Conservation (phyloP, 345 rosid genomes). For the Eucalyptus grandis region DNA sequence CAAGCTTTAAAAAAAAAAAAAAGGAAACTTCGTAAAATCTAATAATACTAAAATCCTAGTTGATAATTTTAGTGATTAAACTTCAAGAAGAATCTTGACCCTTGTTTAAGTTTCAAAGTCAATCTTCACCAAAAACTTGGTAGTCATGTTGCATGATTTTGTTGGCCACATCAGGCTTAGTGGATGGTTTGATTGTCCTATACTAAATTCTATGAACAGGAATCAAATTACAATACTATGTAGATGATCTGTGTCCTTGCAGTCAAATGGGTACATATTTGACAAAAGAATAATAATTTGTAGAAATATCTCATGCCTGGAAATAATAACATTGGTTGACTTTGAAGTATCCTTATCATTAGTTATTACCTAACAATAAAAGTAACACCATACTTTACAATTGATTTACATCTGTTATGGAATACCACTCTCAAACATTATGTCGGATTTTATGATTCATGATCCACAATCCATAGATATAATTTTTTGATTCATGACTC, state of each 20-base stretch:
- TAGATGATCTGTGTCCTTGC: neutral
- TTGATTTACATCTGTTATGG: neutral
- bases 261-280: neutral
- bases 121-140: neutral
- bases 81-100: too few relatives aligned
- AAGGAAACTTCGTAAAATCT: too few relatives aligned
- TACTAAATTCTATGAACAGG: neutral
- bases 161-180: neutral
- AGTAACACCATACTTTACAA: neutral
- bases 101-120: neutral
- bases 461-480: neutral
- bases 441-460: neutral
- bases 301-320: neutral
- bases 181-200: neutral
- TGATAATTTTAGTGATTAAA: too few relatives aligned
- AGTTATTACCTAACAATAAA: neutral
- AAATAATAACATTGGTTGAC: rapidly evolving
- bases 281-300: neutral
- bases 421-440: neutral
- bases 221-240: neutral
- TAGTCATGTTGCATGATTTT: neutral
- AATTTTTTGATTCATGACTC: neutral
- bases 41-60: too few relatives aligned
- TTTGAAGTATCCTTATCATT: neutral
- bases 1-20: too few relatives aligned